Percentiles rank a stretch among this genome's conserved stretches.
These are phyloP conservation scores for Diophrys appendiculata DNA, from an alignment of 73 alveolate genomes.

Conservation along the genomic window DNA sequence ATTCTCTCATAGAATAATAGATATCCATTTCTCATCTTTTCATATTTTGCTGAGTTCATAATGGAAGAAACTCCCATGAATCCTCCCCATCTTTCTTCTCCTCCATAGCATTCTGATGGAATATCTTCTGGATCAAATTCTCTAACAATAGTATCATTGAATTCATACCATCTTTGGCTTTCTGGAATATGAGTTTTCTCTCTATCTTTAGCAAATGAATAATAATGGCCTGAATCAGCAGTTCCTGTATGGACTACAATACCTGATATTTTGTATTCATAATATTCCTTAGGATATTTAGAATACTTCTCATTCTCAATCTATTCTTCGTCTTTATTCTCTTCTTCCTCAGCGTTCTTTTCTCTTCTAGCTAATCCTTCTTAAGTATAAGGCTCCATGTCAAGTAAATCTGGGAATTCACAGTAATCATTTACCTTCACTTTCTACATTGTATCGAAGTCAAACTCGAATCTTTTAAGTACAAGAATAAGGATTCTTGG, in stretches of 20 bases:
- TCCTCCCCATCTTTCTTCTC: constrained; percentile 68
- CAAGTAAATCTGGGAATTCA: constrained; percentile 93
- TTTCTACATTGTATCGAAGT: constrained; percentile 90
- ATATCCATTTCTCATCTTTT: constrained; percentile 86
- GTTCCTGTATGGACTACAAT: constrained; percentile 96
- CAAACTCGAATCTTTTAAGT: constrained; percentile 93
- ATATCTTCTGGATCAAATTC: constrained; percentile 79
- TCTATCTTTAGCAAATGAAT: constrained; percentile 92
- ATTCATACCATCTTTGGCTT: constrained; percentile 91
- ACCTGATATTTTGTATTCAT: constrained; percentile 88
- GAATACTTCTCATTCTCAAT: constrained; percentile 20
- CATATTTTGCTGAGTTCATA: constrained; percentile 27
- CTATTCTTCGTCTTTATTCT: constrained; percentile 28
- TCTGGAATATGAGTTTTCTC: constrained; percentile 39
- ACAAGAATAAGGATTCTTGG: constrained; percentile 93
- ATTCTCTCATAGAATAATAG: constrained; percentile 84
- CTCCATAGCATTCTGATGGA: constrained; percentile 92
- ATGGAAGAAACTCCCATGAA: constrained; percentile 23
- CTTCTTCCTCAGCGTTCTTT: constrained; percentile 46
- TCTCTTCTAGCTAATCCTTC: constrained; percentile 90
- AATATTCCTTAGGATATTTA: constrained; percentile 78
- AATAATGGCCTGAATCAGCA: constrained; percentile 98
- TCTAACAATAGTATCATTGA: constrained; percentile 86
- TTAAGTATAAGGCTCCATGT: constrained; percentile 94
- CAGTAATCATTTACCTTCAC: constrained; percentile 94